phyloP scores from a whole-genome alignment of 305 asterid genomes.

The Fraxinus dipetala region DNA sequence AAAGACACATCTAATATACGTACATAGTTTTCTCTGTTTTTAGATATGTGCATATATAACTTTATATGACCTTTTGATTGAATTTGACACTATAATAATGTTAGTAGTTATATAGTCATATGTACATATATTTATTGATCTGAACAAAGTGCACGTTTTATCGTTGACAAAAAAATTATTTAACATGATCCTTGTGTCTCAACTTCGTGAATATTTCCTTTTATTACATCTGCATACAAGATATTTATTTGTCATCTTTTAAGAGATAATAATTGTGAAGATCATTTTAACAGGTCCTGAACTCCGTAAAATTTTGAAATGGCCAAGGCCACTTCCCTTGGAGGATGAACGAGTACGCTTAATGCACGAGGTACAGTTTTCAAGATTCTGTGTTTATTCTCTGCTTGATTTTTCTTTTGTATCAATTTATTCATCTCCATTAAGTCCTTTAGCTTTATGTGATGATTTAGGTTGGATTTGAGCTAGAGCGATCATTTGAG shows the following conservation, averaged over 20 bases:
- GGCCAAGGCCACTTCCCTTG: conserved; percentile 92
- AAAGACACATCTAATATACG: background rate
- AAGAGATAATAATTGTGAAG: conserved; percentile 9
- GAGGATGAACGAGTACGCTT: conserved; percentile 93
- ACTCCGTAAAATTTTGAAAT: conserved; percentile 68
- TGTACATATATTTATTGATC: background rate
- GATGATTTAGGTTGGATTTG: conserved; percentile 68
- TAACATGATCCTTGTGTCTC: background rate
- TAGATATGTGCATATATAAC: background rate
- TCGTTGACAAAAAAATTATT: background rate
- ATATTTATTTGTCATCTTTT: background rate
- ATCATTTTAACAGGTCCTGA: conserved; percentile 63
- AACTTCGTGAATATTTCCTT: background rate
- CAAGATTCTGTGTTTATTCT: background rate
- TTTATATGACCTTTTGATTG: background rate
- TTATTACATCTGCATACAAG: conserved; percentile 9
- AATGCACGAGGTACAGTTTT: conserved; percentile 67
- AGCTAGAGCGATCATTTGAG: conserved; percentile 77
- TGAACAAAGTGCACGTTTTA: background rate
- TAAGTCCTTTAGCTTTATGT: conserved; percentile 17
- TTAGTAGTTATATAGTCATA: background rate
- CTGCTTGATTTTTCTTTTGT: background rate
- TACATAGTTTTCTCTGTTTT: background rate
- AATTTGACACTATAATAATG: background rate
- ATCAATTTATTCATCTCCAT: background rate